phyloP scores from a whole-genome alignment of 441 rosid species.

The Populus tomentosa region DNA sequence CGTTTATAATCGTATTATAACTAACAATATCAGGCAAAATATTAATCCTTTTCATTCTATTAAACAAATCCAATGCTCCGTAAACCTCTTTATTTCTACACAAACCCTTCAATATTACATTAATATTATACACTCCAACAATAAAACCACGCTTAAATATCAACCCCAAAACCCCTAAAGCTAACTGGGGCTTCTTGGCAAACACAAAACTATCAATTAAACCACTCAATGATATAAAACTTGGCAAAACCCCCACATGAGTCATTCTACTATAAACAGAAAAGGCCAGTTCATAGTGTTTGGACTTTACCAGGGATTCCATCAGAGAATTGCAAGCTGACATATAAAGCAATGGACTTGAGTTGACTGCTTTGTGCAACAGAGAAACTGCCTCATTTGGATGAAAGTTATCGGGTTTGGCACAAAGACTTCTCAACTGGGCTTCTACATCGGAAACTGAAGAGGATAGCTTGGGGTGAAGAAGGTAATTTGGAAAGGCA shows the following conservation, averaged over 20 bases:
- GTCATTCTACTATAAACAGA: conserved; percentile 43
- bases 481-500: background rate
- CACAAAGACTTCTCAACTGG: conserved; percentile 32
- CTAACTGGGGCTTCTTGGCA: conserved; percentile 27
- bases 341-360: conserved; percentile 24
- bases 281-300: conserved; percentile 41
- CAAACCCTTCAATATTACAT: conserved; percentile 51
- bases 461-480: conserved; percentile 18
- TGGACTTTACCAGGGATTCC: conserved; percentile 46
- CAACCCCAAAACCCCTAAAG: conserved; percentile 46
- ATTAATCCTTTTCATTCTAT: conserved; percentile 54
- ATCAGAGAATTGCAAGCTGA: conserved; percentile 44
- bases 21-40: conserved; percentile 57
- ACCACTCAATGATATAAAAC: conserved; percentile 46
- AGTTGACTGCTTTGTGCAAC: conserved; percentile 36
- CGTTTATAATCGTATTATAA: conserved; percentile 65
- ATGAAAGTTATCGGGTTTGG: conserved; percentile 18
- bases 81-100: conserved; percentile 33
- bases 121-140: conserved; percentile 35
- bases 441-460: conserved; percentile 27
- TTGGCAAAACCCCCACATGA: conserved; percentile 26
- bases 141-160: conserved; percentile 55
- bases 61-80: conserved; percentile 44
- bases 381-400: conserved; percentile 37
- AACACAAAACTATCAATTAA: conserved; percentile 50